Conservation (phyloP, 306 rosid genomes). For the Bauhinia variegata region DNA sequence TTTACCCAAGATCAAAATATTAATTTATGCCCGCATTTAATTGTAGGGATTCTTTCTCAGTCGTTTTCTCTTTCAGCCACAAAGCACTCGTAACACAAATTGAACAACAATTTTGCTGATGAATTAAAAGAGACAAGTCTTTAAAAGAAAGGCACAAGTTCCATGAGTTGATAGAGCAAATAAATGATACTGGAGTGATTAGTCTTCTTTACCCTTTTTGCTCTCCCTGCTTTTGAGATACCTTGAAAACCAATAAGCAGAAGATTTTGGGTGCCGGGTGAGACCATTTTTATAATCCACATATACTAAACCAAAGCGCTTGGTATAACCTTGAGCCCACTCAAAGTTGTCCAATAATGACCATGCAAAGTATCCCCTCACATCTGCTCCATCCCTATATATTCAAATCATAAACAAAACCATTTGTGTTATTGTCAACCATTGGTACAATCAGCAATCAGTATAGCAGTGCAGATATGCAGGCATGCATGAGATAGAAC, state of each 20-base stretch:
- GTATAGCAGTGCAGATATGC: background rate
- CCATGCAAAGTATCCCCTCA: conserved; percentile 95
- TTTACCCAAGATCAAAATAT: no score
- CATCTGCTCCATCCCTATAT: conserved; percentile 84
- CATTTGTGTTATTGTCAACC: no score
- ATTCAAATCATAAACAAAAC: conserved; percentile 29
- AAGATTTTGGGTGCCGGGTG: conserved; percentile 86
- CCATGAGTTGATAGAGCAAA: no score
- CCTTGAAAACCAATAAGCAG: conserved; percentile 86
- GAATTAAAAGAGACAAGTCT: no score
- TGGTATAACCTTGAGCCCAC: conserved; percentile 96
- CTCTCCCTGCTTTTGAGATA: conserved; percentile 62
- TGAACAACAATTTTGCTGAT: no score
- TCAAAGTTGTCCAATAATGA: conserved; percentile 90
- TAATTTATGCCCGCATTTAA: no score
- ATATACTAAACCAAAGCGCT: conserved; percentile 84
- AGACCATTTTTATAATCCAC: conserved; percentile 83
- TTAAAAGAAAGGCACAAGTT: no score
- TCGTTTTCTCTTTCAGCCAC: no score
- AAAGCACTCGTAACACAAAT: no score
- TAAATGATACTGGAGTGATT: background rate
- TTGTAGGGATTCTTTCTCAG: no score
- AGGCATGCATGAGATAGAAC: background rate
- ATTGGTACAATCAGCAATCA: no score
- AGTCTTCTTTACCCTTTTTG: conserved; percentile 65